Conservation (phyloP, 345 rosid genomes). For the Pugionium dolabratum region DNA sequence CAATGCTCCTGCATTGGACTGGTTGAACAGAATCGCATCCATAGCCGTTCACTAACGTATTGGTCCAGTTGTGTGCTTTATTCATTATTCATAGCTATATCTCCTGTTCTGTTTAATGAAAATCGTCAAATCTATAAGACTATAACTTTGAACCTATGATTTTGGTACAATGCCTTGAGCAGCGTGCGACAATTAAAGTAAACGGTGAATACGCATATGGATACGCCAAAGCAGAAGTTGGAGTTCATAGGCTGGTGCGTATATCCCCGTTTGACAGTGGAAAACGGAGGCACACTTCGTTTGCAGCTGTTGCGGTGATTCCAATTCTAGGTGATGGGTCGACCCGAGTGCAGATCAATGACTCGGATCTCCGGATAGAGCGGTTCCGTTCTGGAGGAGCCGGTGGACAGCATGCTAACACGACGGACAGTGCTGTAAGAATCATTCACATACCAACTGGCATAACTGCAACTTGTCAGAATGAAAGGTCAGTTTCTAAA, state of each 20-base stretch:
- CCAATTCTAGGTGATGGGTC: constrained; percentile 82
- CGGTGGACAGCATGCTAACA: constrained; percentile 91
- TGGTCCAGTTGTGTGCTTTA: background rate
- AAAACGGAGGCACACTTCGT: constrained; percentile 90
- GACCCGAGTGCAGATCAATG: constrained; percentile 76
- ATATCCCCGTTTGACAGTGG: constrained; percentile 92
- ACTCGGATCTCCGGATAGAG: constrained; percentile 87
- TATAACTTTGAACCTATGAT: background rate
- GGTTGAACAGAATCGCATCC: background rate
- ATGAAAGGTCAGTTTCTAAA: constrained; percentile 64
- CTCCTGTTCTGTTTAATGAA: background rate
- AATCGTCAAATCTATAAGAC: constrained; percentile 1
- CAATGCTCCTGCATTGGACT: background rate
- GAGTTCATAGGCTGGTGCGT: constrained; percentile 94
- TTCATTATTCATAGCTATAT: background rate
- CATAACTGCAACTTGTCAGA: constrained; percentile 83
- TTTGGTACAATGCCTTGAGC: constrained; percentile 31
- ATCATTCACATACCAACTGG: constrained; percentile 92
- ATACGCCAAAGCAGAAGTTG: constrained; percentile 95
- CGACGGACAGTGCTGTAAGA: constrained; percentile 95
- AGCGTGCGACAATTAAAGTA: constrained; percentile 95
- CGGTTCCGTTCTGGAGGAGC: constrained; percentile 90
- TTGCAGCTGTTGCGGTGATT: constrained; percentile 98
- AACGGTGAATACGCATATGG: constrained; percentile 95
- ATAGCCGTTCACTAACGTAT: background rate